Base-by-base conservation (phyloP, 352 stramenopile species). In the Globisporangium rhizosaccharum region DNA sequence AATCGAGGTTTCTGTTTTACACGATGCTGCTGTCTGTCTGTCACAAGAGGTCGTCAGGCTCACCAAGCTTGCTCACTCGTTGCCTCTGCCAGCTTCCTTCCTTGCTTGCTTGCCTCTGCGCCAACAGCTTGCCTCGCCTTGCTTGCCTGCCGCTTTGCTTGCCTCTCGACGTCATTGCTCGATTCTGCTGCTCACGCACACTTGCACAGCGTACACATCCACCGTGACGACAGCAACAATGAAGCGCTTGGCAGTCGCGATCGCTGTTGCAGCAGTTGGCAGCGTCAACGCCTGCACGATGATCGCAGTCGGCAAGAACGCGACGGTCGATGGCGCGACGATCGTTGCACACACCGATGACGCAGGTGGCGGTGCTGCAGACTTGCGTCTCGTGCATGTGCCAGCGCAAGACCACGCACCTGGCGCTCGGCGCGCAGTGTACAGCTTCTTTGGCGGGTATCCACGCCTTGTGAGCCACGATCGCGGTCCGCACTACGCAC, bases 321-420 rank as follows among this genome's bases (percentile, higher is more conserved):
- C 92, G 1, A 90, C 79, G 47, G 53, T 53, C 0, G 85, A 96
- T 51, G 89, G 90, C 48, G 91, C 87, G 28, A 92, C 90, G 37
- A 66, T 98, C 52, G 78, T 95, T 23, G 91, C 89, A 1, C 90
- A 97, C 67, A 97, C 85, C 30, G 83, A 95, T 47, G 85, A 95
- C 45, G 83, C 85, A 1, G 85, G 85, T 18, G 68, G 62, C 26
- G 72, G 79, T 45, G 85, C 90, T 5, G 90, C 90, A 18, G 93
- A 98, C 63, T 76, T 96, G 25, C 85, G 94, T 12, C 74, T 98
- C 26, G 87, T 96, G 51, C 88, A 87, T 37, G 88, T 98, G 33
- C 93, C 93, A 11, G 92, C 92, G 1, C 67, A 78, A 30, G 79
- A 97, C 47, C 74, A 91, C 53, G 50, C 59, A 0, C 17, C 54